Percentiles rank a stretch among this genome's conserved stretches.
phyloP scores from a whole-genome alignment of 2,329 filamentous ascomycete species.

The Fusarium sp. region DNA sequence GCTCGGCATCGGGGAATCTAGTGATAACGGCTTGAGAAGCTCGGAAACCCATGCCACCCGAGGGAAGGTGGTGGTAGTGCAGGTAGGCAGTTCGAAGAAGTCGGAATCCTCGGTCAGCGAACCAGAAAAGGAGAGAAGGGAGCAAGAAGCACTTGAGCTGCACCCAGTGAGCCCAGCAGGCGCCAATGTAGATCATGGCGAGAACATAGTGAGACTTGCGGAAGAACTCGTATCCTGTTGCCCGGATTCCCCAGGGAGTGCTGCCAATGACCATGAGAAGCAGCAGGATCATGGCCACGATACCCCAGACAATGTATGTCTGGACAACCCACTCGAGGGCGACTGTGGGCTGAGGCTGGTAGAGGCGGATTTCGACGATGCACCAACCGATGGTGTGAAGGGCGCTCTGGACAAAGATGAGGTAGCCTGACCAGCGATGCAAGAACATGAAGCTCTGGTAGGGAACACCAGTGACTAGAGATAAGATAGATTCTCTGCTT shows the following conservation, averaged over 20 bases:
- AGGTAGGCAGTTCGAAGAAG: constrained; percentile 69
- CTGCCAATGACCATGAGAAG: constrained; percentile 72
- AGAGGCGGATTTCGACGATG: constrained; percentile 73
- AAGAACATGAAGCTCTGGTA: constrained; percentile 84
- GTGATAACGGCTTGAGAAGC: constrained; percentile 60
- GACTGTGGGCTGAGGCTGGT: constrained; percentile 76
- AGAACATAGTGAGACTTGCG: constrained; percentile 79
- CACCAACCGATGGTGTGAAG: constrained; percentile 80
- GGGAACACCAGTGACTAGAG: constrained; percentile 76
- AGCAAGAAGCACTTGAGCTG: constrained; percentile 76
- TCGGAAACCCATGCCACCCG: constrained; percentile 65
- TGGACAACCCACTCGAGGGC: constrained; percentile 70
- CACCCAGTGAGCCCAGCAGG: constrained; percentile 81
- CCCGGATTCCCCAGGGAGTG: constrained; percentile 66
- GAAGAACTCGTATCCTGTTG: constrained; percentile 83
- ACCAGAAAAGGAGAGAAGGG: constrained; percentile 73
- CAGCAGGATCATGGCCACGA: constrained; percentile 75
- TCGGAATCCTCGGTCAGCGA: constrained; percentile 72
- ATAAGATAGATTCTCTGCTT: constrained; percentile 78
- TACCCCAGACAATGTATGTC: constrained; percentile 78
- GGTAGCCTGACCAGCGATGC: constrained; percentile 80
- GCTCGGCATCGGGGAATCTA: constrained; percentile 66
- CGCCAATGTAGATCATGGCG: constrained; percentile 79
- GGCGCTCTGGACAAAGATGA: constrained; percentile 76
- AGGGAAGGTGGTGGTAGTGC: constrained; percentile 66